Evolutionary conservation across 331 rosid genomes (phyloP), one percentile per base, ranked within the genome.

Genomic region (Malus hybrid): DNA sequence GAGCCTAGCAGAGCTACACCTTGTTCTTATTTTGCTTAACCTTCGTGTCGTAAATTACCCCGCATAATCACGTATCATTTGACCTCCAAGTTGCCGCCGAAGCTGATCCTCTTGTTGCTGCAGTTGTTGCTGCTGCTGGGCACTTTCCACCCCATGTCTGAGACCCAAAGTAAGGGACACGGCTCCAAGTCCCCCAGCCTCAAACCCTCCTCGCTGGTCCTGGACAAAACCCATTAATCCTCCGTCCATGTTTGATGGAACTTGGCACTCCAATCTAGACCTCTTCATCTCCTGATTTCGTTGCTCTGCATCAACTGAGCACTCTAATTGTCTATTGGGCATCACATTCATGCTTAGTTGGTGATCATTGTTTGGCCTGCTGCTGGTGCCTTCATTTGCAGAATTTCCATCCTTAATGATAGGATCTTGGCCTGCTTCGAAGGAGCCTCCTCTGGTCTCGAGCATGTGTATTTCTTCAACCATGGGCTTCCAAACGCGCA

Each of bases 401-500:
- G 69, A 71, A 22, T 81, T 68, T 52, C 64, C 83, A 46, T 81
- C 89, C 10, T 74, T 81, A 16, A 31, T 70, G 64, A 61, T 68
- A 16, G 72, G 31, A 20, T 67, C 78, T 62, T 79, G 89, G 39
- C 63, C 75, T 4, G 72, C 24, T 70, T 80, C 85, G 2, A 80
- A 64, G 39, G 74, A 18, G 80, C 88, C 92, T 78, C 87, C 92
- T 80, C 85, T 85, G 8, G 93, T 87, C 73, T 95, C 99, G 0
- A 95, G 97, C 81, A 62, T 85, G 86, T 95, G 97, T 81, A 95
- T 90, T 84, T 95, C 99, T 74, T 95, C 99, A 61, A 95, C 99
- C 99, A 95, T 92, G 3, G 99, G 97, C 78, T 95, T 95, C 99
- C 99, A 95, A 14, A 95, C 87, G 3, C 99, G 96, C 36, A 95